Base-by-base conservation (phyloP, 83 land plant species). In the Isoetes engelmannii region DNA sequence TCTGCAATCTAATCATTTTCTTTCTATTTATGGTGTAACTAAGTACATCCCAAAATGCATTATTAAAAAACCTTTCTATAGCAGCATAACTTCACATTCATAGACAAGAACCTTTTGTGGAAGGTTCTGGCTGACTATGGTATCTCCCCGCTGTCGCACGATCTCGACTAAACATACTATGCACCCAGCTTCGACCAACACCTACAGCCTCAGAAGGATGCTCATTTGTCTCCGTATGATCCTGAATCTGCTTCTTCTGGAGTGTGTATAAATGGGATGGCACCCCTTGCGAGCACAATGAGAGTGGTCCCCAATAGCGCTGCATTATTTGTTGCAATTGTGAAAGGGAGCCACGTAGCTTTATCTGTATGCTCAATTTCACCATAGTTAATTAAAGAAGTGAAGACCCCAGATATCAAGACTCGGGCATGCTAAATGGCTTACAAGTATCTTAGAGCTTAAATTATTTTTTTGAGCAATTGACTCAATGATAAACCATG, bases 161-260 rank as follows among this genome's bases (percentile, higher is more conserved):
- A 46, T 89, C 99, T 73, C 97, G 80, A 71, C 92, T 92, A 64
- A 96, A 92, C 97, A 96, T 92, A 80, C 92, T 96, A 60, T 96
- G 97, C 55, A 96, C 89, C 99, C 99, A 96, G 69, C 95, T 96
- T 53, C 99, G 85, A 50, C 97, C 97, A 71, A 83, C 82, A 65
- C 78, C 94, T 76, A 92, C 83, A 37, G 89, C 92, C 69, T 88
- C 97, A 57, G 89, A 76, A 71, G 99, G 88, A 71, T 86, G 93
- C 47, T 89, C 87, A 77, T 51, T 74, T 56, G 77, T 88, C 83
- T 45, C 63, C 45, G 59, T 73, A 37, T 65, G 72, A 57, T 55
- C 75, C 15, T 6, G 74, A 56, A 6, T 63, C 77, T 77, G 81
- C 88, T 54, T 78, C 71, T 43, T 81, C 19, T 59, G 79, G 80